Evolutionary conservation across 495 filamentous ascomycete genomes (phyloP).

Genomic region (Oidiodendron maius): DNA sequence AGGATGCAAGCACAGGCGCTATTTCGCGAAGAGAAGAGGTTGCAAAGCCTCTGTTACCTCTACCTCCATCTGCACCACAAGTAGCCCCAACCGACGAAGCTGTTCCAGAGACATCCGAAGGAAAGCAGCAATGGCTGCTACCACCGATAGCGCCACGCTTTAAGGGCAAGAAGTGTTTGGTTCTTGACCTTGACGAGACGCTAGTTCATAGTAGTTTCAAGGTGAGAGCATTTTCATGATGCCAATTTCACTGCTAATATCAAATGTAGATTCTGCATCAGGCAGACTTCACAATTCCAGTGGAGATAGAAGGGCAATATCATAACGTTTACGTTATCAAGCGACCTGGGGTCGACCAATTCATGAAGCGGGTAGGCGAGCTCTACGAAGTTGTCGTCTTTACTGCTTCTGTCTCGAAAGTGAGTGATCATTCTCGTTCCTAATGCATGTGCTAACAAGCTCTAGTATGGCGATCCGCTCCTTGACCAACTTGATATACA

Average conservation of each 20-base stretch:
- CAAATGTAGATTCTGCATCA: conserved; percentile 79
- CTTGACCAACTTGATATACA: conserved; percentile 98
- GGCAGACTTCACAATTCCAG: conserved; percentile 98
- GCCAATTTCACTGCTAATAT: conserved; percentile 22
- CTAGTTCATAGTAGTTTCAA: conserved; percentile 99
- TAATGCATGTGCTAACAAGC: conserved; percentile 14
- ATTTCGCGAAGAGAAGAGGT: conserved; percentile 32
- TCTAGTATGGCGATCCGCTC: conserved; percentile 89
- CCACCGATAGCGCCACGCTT: conserved; percentile 72
- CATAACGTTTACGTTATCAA: conserved; percentile 99
- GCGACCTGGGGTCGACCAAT: conserved; percentile 91
- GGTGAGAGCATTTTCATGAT: conserved; percentile 41
- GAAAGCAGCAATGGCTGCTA: conserved; percentile 66
- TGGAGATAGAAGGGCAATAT: conserved; percentile 97
- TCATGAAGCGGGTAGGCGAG: conserved; percentile 98
- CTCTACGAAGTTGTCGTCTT: conserved; percentile 98
- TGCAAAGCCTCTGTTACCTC: conserved; percentile 52
- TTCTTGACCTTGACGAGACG: conserved; percentile 97
- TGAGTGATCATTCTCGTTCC: conserved; percentile 32
- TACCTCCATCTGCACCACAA: conserved; percentile 34
- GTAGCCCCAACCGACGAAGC: conserved; percentile 25
- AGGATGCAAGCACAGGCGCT: conserved; percentile 25
- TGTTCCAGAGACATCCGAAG: conserved; percentile 32
- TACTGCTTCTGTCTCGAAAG: conserved; percentile 97
- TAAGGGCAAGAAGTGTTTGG: conserved; percentile 85